phyloP scores from a whole-genome alignment of 768 basidiomycete genomes.

The Lactarius indigo region DNA sequence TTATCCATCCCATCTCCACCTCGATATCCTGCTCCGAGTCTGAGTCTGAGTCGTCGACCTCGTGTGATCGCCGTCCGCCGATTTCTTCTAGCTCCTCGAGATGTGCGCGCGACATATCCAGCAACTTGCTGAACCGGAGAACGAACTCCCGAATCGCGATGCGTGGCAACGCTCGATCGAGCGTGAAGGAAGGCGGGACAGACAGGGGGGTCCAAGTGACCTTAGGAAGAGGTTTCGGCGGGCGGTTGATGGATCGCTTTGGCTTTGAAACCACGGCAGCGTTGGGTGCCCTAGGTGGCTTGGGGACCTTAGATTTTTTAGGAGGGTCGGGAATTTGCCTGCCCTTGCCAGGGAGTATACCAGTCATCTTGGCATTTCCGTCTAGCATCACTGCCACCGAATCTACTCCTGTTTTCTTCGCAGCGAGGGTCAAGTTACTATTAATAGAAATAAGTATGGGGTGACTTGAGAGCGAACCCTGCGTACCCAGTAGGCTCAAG shows the following conservation, averaged over 20 bases:
- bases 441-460: neutral
- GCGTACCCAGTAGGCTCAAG: conserved; percentile 57
- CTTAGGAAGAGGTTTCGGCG: conserved; percentile 37
- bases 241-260: conserved; percentile 18
- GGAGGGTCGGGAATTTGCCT: conserved; percentile 23
- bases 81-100: conserved; percentile 52
- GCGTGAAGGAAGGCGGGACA: conserved; percentile 39
- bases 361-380: conserved; percentile 33
- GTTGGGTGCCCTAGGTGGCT: conserved; percentile 27
- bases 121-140: conserved; percentile 53
- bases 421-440: conserved; percentile 39
- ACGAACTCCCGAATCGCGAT: conserved; percentile 74
- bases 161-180: conserved; percentile 52
- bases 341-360: conserved; percentile 31
- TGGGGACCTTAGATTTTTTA: conserved; percentile 20
- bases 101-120: conserved; percentile 58
- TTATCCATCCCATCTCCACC: conserved; percentile 51
- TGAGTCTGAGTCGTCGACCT: conserved; percentile 38
- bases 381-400: conserved; percentile 40
- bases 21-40: conserved; percentile 24
- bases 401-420: conserved; percentile 37
- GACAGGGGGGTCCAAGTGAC: conserved; percentile 53
- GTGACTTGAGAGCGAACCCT: neutral
- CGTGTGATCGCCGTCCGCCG: conserved; percentile 33
- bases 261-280: conserved; percentile 20